Percentiles rank a stretch among this genome's conserved stretches.
phyloP scores from a whole-genome alignment of 169 alveolate genomes.

The Cryptosporidium ubiquitum region DNA sequence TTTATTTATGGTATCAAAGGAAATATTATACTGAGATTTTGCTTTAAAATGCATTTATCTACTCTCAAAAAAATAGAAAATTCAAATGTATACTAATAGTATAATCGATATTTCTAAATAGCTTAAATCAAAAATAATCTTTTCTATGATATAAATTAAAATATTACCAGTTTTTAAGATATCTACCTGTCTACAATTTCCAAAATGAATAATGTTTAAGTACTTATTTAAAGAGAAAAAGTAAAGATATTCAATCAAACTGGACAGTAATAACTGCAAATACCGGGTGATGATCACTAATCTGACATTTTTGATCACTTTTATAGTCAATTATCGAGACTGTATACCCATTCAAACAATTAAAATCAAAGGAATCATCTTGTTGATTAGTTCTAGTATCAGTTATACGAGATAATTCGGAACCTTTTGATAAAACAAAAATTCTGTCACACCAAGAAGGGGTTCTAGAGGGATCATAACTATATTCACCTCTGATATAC shows the following conservation, averaged over 20 bases:
- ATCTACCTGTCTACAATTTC: background rate
- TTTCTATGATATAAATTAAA: no score
- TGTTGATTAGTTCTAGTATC: conserved; percentile 22
- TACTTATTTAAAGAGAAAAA: background rate
- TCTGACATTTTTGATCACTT: conserved; percentile 79
- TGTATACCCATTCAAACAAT: background rate
- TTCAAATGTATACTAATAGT: no score
- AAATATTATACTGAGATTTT: no score
- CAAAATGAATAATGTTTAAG: background rate
- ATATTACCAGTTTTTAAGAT: no score
- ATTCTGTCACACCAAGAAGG: conserved; percentile 95
- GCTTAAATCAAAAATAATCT: no score
- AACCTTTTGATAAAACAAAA: conserved; percentile 14
- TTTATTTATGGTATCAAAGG: no score
- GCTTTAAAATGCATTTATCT: no score
- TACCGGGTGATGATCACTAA: conserved; percentile 87
- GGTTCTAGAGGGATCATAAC: conserved; percentile 87
- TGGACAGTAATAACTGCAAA: conserved; percentile 77
- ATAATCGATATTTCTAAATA: no score
- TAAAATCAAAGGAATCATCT: conserved; percentile 68
- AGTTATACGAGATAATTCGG: background rate
- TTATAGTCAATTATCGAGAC: conserved; percentile 71
- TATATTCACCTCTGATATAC: conserved; percentile 85
- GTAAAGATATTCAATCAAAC: background rate
- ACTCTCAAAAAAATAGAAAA: no score